Conservation (phyloP, 345 rosid species). For the Eutrema heterophyllum region DNA sequence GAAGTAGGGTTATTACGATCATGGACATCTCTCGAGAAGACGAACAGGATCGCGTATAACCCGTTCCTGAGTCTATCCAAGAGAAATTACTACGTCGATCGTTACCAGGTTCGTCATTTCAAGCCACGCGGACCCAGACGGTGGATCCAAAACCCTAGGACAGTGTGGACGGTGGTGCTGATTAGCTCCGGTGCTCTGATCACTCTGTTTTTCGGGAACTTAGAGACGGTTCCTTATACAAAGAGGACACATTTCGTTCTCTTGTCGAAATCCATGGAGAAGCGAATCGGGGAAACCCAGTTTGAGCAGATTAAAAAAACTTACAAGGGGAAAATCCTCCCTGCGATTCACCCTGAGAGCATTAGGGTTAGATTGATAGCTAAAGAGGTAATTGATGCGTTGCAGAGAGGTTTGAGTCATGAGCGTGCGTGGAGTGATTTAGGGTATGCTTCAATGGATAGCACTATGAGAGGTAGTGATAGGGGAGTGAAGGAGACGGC, state of each 20-base stretch:
- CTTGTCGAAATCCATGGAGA: slow-evolving; percentile 62
- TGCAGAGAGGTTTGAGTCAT: slow-evolving; percentile 72
- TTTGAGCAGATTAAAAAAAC: slow-evolving; percentile 56
- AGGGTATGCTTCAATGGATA: slow-evolving; percentile 57
- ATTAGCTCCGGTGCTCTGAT: slow-evolving; percentile 54
- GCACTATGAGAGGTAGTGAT: slow-evolving; percentile 17
- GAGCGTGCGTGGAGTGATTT: slow-evolving; percentile 73
- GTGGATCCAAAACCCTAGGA: slow-evolving; percentile 72
- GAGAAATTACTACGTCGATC: slow-evolving; percentile 73
- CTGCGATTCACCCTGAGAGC: slow-evolving; percentile 83
- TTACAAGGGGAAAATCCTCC: slow-evolving; percentile 66
- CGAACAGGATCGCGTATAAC: slow-evolving; percentile 14
- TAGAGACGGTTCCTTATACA: slow-evolving; percentile 84
- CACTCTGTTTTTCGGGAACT: slow-evolving; percentile 59
- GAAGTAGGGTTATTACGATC: slow-evolving; percentile 27
- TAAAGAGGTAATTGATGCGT: slow-evolving; percentile 63
- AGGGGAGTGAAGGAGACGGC: slow-evolving; percentile 37
- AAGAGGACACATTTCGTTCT: slow-evolving; percentile 80
- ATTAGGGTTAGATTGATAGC: slow-evolving; percentile 64
- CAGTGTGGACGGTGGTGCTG: slow-evolving; percentile 41
- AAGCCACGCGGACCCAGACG: slow-evolving; percentile 58
- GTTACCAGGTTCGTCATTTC: slow-evolving; percentile 57
- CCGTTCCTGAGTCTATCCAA: slow-evolving; percentile 30
- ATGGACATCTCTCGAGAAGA: slow-evolving; percentile 5
- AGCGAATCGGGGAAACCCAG: slow-evolving; percentile 53